Percentiles rank a stretch among this genome's conserved stretches.
Evolutionary conservation across 2,329 filamentous ascomycete species (phyloP).

Genomic region (Cercospora beticola): DNA sequence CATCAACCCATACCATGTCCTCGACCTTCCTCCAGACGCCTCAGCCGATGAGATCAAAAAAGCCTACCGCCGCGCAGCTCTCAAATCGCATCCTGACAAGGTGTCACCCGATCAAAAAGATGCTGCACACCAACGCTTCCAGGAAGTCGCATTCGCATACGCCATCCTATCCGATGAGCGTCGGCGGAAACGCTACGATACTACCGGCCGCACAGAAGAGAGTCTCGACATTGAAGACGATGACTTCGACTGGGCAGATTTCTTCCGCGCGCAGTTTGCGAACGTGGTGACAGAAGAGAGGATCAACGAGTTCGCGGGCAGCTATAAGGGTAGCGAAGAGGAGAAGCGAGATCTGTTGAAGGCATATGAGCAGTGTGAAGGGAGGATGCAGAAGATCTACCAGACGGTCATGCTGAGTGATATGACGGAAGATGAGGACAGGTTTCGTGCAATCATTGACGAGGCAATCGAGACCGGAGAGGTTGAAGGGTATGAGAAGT

Average conservation of each 20-base stretch:
- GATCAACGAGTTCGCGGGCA: slow-evolving; percentile 71
- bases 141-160: slow-evolving; percentile 89
- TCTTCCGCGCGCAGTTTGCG: slow-evolving; percentile 80
- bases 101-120: slow-evolving; percentile 60
- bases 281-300: slow-evolving; percentile 71
- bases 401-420: slow-evolving; percentile 83
- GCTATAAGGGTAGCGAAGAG: slow-evolving; percentile 84
- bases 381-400: slow-evolving; percentile 76
- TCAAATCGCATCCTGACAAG: slow-evolving; percentile 74
- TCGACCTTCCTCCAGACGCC: slow-evolving; percentile 66
- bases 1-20: slow-evolving; percentile 74
- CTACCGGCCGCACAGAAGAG: slow-evolving; percentile 85
- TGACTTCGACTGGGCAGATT: slow-evolving; percentile 83
- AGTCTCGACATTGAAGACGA: slow-evolving; percentile 64
- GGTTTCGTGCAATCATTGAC: slow-evolving; percentile 79
- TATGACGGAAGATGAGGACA: slow-evolving; percentile 77
- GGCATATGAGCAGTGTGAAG: slow-evolving; percentile 71
- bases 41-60: slow-evolving; percentile 79
- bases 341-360: slow-evolving; percentile 75
- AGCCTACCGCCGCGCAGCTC: slow-evolving; percentile 85
- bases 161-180: slow-evolving; percentile 82
- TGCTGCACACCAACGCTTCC: slow-evolving; percentile 76
- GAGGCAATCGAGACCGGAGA: slow-evolving; percentile 70
- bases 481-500: slow-evolving; percentile 66
- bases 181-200: slow-evolving; percentile 82